phyloP scores from a whole-genome alignment of 495 filamentous ascomycete genomes.

The Clohesyomyces aquaticus region DNA sequence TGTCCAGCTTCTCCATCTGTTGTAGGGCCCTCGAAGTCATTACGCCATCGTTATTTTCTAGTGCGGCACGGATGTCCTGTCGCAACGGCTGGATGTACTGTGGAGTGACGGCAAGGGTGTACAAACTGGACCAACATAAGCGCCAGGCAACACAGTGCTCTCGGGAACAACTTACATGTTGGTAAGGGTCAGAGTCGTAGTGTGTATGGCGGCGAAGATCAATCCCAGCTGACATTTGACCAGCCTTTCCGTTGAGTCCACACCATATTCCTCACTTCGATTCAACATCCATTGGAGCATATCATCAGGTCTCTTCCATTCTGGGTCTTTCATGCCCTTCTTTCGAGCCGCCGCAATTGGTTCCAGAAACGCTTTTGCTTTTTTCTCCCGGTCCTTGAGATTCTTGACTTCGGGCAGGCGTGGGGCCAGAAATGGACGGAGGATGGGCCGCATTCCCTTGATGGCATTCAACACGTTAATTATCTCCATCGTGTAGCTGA shows the following conservation, averaged over 20 bases:
- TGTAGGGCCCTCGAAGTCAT: constrained; percentile 28
- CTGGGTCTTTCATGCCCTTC: constrained; percentile 25
- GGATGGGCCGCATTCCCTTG: constrained; percentile 26
- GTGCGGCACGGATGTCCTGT: constrained; percentile 30
- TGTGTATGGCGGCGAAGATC: constrained; percentile 48
- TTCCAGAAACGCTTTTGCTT: constrained; percentile 13
- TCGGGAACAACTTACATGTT: constrained; percentile 26
- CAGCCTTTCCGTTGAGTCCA: constrained; percentile 11
- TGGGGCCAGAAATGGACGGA: constrained; percentile 25
- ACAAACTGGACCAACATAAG: too few species aligned
- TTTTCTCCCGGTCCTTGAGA: constrained; percentile 4
- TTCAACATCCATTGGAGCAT: constrained; percentile 45
- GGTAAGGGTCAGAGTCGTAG: constrained; percentile 41
- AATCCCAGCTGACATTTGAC: constrained; percentile 37
- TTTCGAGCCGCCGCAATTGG: constrained; percentile 38
- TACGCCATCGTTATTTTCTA: constrained; percentile 30
- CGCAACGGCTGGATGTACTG: constrained; percentile 34
- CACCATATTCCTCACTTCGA: constrained; percentile 13
- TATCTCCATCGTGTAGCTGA: constrained; percentile 38
- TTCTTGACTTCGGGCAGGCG: constrained; percentile 21
- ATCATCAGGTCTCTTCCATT: constrained; percentile 41
- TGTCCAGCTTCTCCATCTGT: constrained; percentile 35
- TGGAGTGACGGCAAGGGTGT: constrained; percentile 21
- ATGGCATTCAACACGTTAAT: constrained; percentile 16
- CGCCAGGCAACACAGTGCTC: too few species aligned